A percentile compares a stretch with the other conserved stretches of the same genome.
phyloP scores from a whole-genome alignment of 331 rosid genomes.

The Acacia pycnantha region DNA sequence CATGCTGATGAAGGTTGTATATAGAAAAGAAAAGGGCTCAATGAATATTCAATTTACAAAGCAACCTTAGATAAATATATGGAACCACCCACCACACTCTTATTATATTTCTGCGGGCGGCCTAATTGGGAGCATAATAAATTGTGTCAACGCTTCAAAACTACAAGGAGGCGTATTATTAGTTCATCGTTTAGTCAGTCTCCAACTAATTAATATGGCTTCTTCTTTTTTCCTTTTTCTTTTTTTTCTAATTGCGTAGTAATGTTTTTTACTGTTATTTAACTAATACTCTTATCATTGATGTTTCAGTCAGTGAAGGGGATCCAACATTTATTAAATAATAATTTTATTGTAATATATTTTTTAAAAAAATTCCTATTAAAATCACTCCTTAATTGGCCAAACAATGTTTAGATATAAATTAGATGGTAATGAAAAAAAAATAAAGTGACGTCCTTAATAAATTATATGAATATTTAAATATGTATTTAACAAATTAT shows the following conservation, averaged over 20 bases:
- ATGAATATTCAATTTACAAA: neutral
- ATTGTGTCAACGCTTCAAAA: neutral
- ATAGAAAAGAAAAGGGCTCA: neutral
- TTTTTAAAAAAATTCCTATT: neutral
- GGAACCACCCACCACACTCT: neutral
- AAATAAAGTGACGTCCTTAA: neutral
- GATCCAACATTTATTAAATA: no score
- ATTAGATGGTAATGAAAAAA: neutral
- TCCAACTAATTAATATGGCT: neutral
- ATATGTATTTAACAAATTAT: neutral
- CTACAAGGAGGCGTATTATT: neutral
- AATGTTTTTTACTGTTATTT: neutral
- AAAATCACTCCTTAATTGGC: neutral
- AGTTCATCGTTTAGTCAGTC: neutral
- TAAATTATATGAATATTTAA: neutral
- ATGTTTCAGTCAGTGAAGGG: neutral
- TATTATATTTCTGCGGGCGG: neutral
- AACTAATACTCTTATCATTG: neutral
- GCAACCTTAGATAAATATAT: neutral
- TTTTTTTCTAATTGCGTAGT: neutral
- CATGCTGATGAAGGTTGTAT: neutral
- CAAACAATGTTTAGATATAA: neutral
- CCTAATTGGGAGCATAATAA: neutral
- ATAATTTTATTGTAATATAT: neutral
- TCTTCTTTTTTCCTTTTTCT: no score